Percentiles rank a stretch among this genome's conserved stretches.
Conservation (phyloP, 805 yeast species). For the Saturnispora zaruensis region DNA sequence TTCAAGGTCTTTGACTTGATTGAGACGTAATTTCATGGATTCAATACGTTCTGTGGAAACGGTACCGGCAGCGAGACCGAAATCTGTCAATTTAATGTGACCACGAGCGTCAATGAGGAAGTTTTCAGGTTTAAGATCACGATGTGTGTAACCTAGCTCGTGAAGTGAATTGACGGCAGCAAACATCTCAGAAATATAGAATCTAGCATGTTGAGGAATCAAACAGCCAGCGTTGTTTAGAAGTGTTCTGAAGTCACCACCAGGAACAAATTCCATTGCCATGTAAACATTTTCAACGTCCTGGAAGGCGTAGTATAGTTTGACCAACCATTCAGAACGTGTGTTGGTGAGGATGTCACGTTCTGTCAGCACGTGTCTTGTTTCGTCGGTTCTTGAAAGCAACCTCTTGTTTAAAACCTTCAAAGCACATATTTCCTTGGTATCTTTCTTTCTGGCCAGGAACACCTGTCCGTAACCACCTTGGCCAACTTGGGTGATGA, state of each 20-base stretch:
- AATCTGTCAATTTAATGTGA: conserved; percentile 89
- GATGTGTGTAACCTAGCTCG: conserved; percentile 90
- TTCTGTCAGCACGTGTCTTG: conserved; percentile 91
- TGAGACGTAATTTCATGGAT: conserved; percentile 68
- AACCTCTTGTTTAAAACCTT: conserved; percentile 84
- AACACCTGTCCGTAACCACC: conserved; percentile 99
- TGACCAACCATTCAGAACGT: conserved; percentile 92
- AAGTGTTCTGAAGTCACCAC: conserved; percentile 95
- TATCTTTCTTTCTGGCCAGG: conserved; percentile 86
- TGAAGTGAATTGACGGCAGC: conserved; percentile 89
- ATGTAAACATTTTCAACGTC: conserved; percentile 81
- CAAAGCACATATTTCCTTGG: conserved; percentile 90
- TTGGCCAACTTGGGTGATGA: conserved; percentile 97
- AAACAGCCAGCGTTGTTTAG: conserved; percentile 88
- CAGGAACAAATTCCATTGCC: conserved; percentile 99
- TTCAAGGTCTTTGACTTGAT: conserved; percentile 64
- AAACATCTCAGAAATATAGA: conserved; percentile 94
- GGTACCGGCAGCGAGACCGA: conserved; percentile 95
- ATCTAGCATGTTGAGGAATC: conserved; percentile 91
- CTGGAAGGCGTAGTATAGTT: conserved; percentile 89
- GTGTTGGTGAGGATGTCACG: conserved; percentile 96
- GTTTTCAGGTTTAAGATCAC: conserved; percentile 95
- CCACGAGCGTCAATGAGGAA: conserved; percentile 85
- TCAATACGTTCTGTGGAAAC: conserved; percentile 90
- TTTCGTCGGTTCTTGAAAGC: conserved; percentile 83